Base-by-base conservation (phyloP, 495 filamentous ascomycete genomes). In the Penicillium taxi region DNA sequence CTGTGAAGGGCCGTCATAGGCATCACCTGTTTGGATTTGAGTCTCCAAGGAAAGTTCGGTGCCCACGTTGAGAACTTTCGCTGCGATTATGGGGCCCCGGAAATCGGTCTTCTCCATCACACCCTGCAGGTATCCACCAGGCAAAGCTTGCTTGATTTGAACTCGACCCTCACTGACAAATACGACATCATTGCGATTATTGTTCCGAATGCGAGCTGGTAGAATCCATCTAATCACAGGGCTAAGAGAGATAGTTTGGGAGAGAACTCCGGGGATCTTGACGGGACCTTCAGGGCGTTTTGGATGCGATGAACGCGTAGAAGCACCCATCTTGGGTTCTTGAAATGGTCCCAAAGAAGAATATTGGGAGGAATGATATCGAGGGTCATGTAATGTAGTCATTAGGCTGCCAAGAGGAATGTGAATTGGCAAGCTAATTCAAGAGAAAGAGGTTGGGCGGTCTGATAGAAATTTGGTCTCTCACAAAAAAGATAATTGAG, bases 121-220 rank as follows among this genome's bases (percentile, higher is more conserved):
- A 41, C 86, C 77, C 30, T 77, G 70, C 9, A 96, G 70, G 39
- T 78, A 78, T 9, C 63, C 82, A 64, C 42, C 62, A 39, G 26
- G 59, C 55, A 49, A 82, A 60, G 60, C 78, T 46, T 82, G 65
- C 46, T 68, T 80, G 44, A 98, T 75, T 32, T 85, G 75, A 26
- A 70, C 26, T 9, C 47, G 52, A 59, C 80, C 56, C 58, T 87
- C 83, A 24, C 84, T 78, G 30, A 98, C 73, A 43, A 96, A 88
- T n/a, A 88, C 80, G 44, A 96, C 83, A 68, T 98, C 89, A 36
- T 94, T 89, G 37, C 77, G 70, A 6, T 72, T 53, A 31, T 66
- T 62, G 38, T 76, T 75, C 27, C 87, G 69, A 33, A 96, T 69
- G 40, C 81, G 75, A 6, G 82, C 85, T 7, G 90, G 88, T 9